Base-by-base conservation (phyloP, 768 basidiomycete species). In the Aureoboletus auriporus region DNA sequence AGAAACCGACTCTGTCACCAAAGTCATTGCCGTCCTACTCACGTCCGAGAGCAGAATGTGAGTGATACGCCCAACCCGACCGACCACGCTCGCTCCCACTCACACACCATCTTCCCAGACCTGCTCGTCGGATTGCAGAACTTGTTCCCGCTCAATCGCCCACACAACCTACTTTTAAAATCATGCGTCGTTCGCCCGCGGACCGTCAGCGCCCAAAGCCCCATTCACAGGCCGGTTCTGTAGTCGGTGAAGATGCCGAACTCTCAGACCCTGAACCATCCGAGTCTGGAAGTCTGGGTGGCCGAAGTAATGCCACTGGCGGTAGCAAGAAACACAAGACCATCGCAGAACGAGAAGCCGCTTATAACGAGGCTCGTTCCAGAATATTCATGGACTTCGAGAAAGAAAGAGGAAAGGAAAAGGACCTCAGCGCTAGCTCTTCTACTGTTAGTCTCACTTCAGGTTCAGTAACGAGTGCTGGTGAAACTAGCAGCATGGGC, bases 371-470 rank as follows among this genome's bases (percentile, higher is more conserved):
- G 66, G 90, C 90, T 27, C 80, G 91, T 39, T 84, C 82, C 33
- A 79, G 90, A 47, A 93, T 93, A 55, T 93, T 93, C 70, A 85
- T 88, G 80, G 84, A 70, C 54, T 89, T 90, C 55, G 77, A 88
- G 47, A 79, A 75, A 55, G 74, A 71, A 58, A 83, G 82, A 62
- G 79, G 78, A 48, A 82, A 83, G 62, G 80, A 78, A 47, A 84
- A 83, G 57, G 84, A 86, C 54, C 75, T 83, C 68, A 89, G 81
- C 62, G 80, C 86, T 8, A 86, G 84, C 60, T 88, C 87, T 8
- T 88, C 89, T 7, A 81, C 85, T 17, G 70, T 83, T 41, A 86
- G 86, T 56, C 74, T 85, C 45, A 76, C 82, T 1, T 86, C 83
- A 4, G 82, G 81, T 44, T 88, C 84, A 33, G 79, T 80, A 8